Base-by-base conservation (phyloP, 78 protist species). In the Dictyostelium purpureum region DNA sequence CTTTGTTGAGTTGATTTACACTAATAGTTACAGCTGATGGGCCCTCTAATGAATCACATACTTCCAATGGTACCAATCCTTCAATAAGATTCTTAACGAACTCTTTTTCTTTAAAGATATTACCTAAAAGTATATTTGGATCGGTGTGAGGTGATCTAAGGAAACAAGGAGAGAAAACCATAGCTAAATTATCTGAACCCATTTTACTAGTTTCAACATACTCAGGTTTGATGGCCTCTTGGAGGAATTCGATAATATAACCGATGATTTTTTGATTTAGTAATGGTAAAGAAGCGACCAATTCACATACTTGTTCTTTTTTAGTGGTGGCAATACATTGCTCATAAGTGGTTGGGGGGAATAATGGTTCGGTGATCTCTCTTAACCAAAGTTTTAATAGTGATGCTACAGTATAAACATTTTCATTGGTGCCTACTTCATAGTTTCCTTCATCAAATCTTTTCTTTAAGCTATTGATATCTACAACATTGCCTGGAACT, bases 341-440 rank as follows among this genome's bases (percentile, higher is more conserved):
- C 12, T 77, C 85, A 26, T 77, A 77, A 2, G 57, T 5, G 0
- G 37, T 24, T 5, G 51, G 10, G 35, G 85, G 74, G 35, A 85
- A 71, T 31, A 85, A 28, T 5, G 92, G 82, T 21, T 85, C 92
- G 1, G 74, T 37, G 2, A 85, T 18, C 0, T 85, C 92, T 37
- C 92, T 73, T n/a, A 85, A 19, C 92, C 92, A 85, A 4, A 56
- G 33, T 54, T 85, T 85, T 4, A 85, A 35, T 1, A 85, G 16
- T 38, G 92, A 85, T 5, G 92, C 78, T 0, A 85, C 33, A 2
- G 80, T 85, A 59, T 85, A 74, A 0, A 85, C 92, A 61, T 85
- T 85, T 43, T 85, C 92, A 31, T 18, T 33, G 19, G 31, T 6
- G 1, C 57, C 28, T 19, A 85, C 19, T 31, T 85, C 92, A 61